Conservation (phyloP, 2,329 filamentous ascomycete genomes). For the Aspergillus nomiae region DNA sequence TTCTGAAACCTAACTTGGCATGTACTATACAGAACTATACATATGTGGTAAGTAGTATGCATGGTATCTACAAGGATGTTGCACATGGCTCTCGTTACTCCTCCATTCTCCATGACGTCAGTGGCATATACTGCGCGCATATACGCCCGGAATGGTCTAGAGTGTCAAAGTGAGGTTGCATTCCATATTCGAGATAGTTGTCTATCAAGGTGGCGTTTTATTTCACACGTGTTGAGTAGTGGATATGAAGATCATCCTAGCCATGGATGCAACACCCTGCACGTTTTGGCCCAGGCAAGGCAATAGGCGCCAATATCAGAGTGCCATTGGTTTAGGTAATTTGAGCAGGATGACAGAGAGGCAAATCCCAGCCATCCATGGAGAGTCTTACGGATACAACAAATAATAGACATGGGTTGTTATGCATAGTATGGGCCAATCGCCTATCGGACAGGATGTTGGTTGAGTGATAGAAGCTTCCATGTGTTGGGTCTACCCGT, state of each 20-base stretch:
- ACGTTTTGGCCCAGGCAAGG: neutral
- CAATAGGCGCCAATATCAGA: neutral
- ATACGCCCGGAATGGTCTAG: neutral
- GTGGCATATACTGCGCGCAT: neutral
- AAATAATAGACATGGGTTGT: neutral
- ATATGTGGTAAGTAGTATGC: neutral
- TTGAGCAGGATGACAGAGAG: neutral
- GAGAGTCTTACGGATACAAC: neutral
- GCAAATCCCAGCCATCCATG: neutral
- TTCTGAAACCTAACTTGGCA: neutral
- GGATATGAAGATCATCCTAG: neutral
- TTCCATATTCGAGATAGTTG: neutral
- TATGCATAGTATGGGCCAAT: neutral
- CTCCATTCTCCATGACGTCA: neutral
- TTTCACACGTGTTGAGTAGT: neutral
- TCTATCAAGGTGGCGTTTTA: neutral
- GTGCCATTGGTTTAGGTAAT: neutral
- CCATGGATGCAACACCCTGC: neutral
- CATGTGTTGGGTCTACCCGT: neutral
- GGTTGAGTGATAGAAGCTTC: slow-evolving; percentile 1
- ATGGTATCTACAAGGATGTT: neutral
- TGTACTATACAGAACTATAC: too few species aligned
- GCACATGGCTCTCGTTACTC: neutral
- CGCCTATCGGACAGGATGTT: neutral
- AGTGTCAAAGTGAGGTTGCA: neutral